Evolutionary conservation across 331 rosid species (phyloP).

Genomic region (Phaseolus coccineus): DNA sequence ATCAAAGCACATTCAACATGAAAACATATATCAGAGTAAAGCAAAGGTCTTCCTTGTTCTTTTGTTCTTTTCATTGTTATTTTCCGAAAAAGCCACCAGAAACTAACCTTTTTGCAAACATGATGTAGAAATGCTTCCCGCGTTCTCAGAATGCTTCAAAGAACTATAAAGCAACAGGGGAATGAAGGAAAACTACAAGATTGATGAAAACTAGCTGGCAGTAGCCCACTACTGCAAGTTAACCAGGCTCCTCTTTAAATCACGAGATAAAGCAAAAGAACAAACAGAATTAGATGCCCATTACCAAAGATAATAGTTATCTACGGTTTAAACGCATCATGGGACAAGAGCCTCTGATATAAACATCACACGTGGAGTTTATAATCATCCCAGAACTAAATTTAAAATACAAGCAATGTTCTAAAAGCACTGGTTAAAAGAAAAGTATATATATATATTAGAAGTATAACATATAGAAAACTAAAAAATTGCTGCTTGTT

Average conservation of each 20-base stretch:
- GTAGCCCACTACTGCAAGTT: conserved; percentile 41
- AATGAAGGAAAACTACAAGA: conserved; percentile 34
- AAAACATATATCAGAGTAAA: neutral
- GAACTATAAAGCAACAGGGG: conserved; percentile 28
- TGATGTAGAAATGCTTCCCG: conserved; percentile 32
- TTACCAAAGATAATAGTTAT: conserved; percentile 37
- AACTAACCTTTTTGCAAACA: conserved; percentile 42
- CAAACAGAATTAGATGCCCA: conserved; percentile 52
- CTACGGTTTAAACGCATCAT: conserved; percentile 21
- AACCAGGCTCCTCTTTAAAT: conserved; percentile 46
- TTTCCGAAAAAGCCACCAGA: conserved; percentile 11
- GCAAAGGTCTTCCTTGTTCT: neutral
- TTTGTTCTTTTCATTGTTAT: conserved; percentile 24
- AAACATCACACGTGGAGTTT: conserved; percentile 8
- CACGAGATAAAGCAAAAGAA: conserved; percentile 47
- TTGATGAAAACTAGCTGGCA: conserved; percentile 40
- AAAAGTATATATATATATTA: neutral
- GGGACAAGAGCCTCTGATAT: conserved; percentile 19
- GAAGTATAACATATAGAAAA: neutral
- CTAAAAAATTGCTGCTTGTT: neutral
- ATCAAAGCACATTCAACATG: conserved; percentile 32
- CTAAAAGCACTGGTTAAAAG: neutral
- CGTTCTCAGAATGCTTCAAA: conserved; percentile 27
- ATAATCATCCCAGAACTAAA: neutral
- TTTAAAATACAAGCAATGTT: neutral